phyloP scores from a whole-genome alignment of 805 yeast genomes.

The Grigorovia transvaalensis region DNA sequence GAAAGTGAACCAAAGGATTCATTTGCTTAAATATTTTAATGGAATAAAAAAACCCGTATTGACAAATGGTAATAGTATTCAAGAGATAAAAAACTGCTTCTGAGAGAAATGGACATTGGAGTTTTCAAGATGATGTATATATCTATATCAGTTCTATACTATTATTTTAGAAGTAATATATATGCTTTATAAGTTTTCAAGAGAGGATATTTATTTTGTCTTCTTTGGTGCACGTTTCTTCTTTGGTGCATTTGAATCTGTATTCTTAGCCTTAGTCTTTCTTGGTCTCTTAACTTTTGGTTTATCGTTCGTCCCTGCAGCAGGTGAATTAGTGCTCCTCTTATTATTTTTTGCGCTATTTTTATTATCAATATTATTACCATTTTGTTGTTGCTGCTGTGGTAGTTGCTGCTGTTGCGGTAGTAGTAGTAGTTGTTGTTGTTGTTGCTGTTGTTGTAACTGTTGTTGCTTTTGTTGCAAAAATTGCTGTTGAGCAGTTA shows the following conservation, averaged over 20 bases:
- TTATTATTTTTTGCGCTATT: conserved; percentile 4
- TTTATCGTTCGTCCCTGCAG: conserved; percentile 10
- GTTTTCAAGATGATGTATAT: too few species aligned
- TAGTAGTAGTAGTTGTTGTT: conserved; percentile 9
- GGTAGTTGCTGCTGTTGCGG: conserved; percentile 5
- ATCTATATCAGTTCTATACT: too few species aligned
- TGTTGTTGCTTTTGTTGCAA: conserved; percentile 24
- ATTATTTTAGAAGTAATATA: neutral
- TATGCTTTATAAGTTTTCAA: neutral
- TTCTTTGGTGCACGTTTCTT: conserved; percentile 23
- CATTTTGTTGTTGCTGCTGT: neutral
- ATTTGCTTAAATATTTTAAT: conserved; percentile 13
- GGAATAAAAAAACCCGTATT: neutral
- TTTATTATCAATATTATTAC: neutral
- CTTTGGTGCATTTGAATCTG: conserved; percentile 12
- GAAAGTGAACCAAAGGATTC: conserved; percentile 28
- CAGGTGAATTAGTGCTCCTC: neutral
- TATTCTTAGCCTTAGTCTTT: conserved; percentile 18
- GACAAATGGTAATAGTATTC: too few species aligned
- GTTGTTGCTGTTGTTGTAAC: conserved; percentile 22
- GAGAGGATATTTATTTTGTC: conserved; percentile 6
- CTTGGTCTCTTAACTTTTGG: conserved; percentile 25
- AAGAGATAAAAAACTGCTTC: too few species aligned
- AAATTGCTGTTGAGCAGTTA: conserved; percentile 23
- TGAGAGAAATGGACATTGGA: too few species aligned